These are phyloP conservation scores for Rosa lucieae DNA, from an alignment of 306 rosid genomes.

Conservation along the genomic window DNA sequence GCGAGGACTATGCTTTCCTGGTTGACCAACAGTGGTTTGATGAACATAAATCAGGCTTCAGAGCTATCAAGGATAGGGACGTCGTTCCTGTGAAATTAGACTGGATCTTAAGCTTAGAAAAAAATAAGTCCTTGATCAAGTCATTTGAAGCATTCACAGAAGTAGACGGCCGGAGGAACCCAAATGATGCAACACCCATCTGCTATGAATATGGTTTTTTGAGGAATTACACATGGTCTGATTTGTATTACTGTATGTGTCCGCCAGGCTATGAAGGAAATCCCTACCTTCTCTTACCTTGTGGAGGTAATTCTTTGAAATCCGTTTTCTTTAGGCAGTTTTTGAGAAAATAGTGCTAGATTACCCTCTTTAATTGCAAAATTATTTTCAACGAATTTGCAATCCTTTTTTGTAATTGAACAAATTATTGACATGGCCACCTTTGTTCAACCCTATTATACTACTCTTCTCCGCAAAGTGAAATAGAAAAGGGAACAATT, in stretches of 20 bases:
- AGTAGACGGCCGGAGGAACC: background rate
- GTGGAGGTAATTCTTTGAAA: background rate
- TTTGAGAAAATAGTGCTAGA: no score
- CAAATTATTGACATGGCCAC: no score
- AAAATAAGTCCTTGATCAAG: background rate
- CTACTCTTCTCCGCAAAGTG: no score
- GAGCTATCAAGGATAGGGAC: no score
- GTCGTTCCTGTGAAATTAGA: constrained; percentile 1
- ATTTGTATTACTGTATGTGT: background rate
- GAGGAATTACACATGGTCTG: background rate
- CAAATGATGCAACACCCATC: background rate
- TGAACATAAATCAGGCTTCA: background rate
- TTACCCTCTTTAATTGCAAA: no score
- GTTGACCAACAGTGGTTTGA: background rate
- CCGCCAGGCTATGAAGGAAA: background rate
- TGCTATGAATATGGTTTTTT: no score
- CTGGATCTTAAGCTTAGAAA: background rate
- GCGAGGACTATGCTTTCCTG: background rate
- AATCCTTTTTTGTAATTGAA: no score
- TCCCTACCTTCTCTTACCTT: background rate
- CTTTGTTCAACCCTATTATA: no score
- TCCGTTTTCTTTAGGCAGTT: no score
- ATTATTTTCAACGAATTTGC: no score
- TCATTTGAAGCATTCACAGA: background rate
- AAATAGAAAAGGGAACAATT: no score